Base-by-base conservation (phyloP, 116 monocot species). In the Thalassia testudinum region DNA sequence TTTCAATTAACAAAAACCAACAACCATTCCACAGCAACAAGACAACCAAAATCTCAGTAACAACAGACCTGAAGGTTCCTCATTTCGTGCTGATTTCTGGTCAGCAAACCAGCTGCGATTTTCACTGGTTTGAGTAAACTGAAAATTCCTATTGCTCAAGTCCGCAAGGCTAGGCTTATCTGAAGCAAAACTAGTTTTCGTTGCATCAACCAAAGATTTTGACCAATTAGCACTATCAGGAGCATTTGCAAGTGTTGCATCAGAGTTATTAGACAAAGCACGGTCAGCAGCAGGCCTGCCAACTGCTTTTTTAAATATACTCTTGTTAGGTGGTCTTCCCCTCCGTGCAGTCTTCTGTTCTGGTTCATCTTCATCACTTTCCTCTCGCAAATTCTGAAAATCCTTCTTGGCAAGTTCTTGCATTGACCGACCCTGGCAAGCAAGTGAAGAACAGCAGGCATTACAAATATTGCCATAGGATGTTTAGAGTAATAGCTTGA, bases 371-470 rank as follows among this genome's bases (percentile, higher is more conserved):
- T 62, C 69, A 61, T 69, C 69, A 56, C 56, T 69, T 27, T 69
- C 69, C 40, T 69, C 62, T 55, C 86, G 76, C 49, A 86, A 53
- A 45, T 63, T 66, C 64, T 81, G 72, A 62, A 86, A 86, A 29
- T 78, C 69, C 52, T 72, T 78, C 50, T 69, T 66, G 17, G 81
- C 86, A 61, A 86, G 49, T 22, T 86, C 86, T 64, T 86, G 78
- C 53, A 86, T 86, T 27, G 78, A 64, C 19, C 72, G 65, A 30
- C 81, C 86, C 86, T 86, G 24, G 22, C 3, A 61, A 64, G 8
- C 56, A 43, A 26, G 30, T 4, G 24, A 14, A 24, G 2, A 5
- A 26, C 15, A 37, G 15, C 44, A 30, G 28, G n/a, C 14, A 25
- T 26, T n/a, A 47, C 20, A 27, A n/a, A 21, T 4, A 58, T 34